Percentiles rank a stretch among this genome's conserved stretches.
Evolutionary conservation across 2,329 filamentous ascomycete species (phyloP).

Genomic region (Apiospora arundinis): DNA sequence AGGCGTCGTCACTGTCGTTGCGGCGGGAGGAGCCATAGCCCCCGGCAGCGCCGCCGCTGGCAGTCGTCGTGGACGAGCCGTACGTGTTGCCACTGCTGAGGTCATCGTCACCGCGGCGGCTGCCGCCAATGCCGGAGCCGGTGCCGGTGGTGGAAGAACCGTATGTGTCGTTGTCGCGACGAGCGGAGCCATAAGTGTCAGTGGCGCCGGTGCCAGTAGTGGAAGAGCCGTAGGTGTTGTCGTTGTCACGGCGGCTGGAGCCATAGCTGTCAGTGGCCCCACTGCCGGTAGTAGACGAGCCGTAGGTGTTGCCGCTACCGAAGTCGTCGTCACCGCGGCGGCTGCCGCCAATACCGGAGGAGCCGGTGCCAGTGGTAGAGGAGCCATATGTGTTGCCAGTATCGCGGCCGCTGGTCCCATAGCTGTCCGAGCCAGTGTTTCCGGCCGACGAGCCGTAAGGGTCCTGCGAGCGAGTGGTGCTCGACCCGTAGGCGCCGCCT

Average conservation of each 20-base stretch:
- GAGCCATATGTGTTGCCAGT: slow-evolving; percentile 29
- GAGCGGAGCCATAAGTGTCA: slow-evolving; percentile 30
- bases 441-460: slow-evolving; percentile 31
- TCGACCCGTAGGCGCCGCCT: slow-evolving; percentile 27
- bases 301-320: slow-evolving; percentile 34
- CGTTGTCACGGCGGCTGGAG: slow-evolving; percentile 28
- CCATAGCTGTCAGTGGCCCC: slow-evolving; percentile 30
- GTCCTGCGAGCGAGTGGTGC: slow-evolving; percentile 24
- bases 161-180: slow-evolving; percentile 30
- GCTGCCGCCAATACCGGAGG: slow-evolving; percentile 29
- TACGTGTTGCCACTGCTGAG: slow-evolving; percentile 33
- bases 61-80: slow-evolving; percentile 29
- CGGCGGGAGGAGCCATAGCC: slow-evolving; percentile 29
- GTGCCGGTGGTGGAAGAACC: slow-evolving; percentile 30
- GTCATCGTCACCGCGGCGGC: slow-evolving; percentile 36
- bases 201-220: slow-evolving; percentile 13
- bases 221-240: neutral
- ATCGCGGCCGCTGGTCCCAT: too few relatives aligned
- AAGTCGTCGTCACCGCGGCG: slow-evolving; percentile 35
- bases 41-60: slow-evolving; percentile 17
- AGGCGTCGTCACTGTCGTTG: slow-evolving; percentile 25
- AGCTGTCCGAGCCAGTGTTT: slow-evolving; percentile 21
- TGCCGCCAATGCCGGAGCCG: slow-evolving; percentile 27
- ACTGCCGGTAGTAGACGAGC: slow-evolving; percentile 26
- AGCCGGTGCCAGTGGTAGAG: slow-evolving; percentile 20